Base-by-base conservation (phyloP, 805 yeast species). In the Hanseniaspora pseudoguilliermondii region DNA sequence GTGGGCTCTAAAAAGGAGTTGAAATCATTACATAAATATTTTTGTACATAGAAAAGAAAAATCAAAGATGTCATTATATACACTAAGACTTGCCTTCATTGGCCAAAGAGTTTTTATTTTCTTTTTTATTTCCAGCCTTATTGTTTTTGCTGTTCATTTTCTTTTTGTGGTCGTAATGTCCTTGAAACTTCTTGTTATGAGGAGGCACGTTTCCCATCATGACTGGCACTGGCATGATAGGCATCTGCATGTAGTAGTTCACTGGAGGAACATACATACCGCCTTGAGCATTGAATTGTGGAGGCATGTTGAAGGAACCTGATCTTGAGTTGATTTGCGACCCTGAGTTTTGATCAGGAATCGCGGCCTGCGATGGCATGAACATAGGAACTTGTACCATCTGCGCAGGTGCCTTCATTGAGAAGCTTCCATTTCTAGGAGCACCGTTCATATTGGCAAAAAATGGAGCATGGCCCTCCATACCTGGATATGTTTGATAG, bases 311-410 rank as follows among this genome's bases (percentile, higher is more conserved):
- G 21, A 44, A 36, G 9, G 55, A 44, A 4, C 49, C 46, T 18
- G 55, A 43, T 52, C 48, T 44, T 5, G 55, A 51, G 43, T 36
- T 51, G 6, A 25, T 16, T 15, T 51, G 25, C 3, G 42, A 38
- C 23, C 20, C 20, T 25, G 49, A 27, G 1, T 34, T 43, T n/a
- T 35, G n/a, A 23, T 39, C 35, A 23, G 27, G 47, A 5, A n/a
- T 9, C 13, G 10, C 38, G 4, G 16, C 25, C 20, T 52, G 55
- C 11, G 49, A 44, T 11, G 55, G 23, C 5, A 52, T n/a, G 16
- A 44, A 52, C 41, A 44, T 38, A 13, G 55, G 55, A 29, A 52
- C 29, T 11, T 40, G 49, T 10, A 52, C 49, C 49, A 52, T 52
- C 27, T 36, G 55, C 0, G 49, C 46, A 8, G 44, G 55, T 15